These are phyloP conservation scores for Colletotrichum sp. DNA, from an alignment of 2,329 filamentous ascomycete genomes.

Conservation along the genomic window DNA sequence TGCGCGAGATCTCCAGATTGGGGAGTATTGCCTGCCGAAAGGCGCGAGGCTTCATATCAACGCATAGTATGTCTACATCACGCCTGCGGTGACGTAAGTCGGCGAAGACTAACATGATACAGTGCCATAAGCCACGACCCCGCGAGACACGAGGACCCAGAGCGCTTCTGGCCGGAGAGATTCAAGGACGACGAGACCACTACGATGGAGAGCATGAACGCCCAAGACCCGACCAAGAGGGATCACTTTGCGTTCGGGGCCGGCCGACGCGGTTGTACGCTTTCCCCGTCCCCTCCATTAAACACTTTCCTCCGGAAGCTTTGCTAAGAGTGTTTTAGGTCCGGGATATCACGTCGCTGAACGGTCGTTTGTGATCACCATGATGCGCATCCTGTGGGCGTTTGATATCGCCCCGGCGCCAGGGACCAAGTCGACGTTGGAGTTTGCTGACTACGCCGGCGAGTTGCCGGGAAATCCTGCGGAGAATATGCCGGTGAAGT, in stretches of 20 bases:
- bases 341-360: neutral
- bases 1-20: neutral
- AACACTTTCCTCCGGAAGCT: fast-evolving
- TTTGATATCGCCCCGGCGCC: neutral
- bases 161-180: neutral
- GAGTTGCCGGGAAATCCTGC: neutral
- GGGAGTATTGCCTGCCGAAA: neutral
- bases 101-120: neutral
- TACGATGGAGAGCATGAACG: conserved; percentile 1
- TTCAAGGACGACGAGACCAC: neutral
- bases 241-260: conserved; percentile 35
- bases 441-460: neutral
- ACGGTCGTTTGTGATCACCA: neutral
- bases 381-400: neutral
- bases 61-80: neutral
- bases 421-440: neutral
- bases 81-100: fast-evolving
- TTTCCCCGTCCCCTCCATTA: neutral
- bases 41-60: neutral
- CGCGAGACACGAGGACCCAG: neutral
- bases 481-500: neutral
- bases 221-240: conserved; percentile 26
- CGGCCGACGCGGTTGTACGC: conserved; percentile 25
- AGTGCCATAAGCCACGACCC: neutral
- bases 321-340: neutral